Conservation (phyloP, 495 filamentous ascomycete species). For the Hypoxylon fuscum region DNA sequence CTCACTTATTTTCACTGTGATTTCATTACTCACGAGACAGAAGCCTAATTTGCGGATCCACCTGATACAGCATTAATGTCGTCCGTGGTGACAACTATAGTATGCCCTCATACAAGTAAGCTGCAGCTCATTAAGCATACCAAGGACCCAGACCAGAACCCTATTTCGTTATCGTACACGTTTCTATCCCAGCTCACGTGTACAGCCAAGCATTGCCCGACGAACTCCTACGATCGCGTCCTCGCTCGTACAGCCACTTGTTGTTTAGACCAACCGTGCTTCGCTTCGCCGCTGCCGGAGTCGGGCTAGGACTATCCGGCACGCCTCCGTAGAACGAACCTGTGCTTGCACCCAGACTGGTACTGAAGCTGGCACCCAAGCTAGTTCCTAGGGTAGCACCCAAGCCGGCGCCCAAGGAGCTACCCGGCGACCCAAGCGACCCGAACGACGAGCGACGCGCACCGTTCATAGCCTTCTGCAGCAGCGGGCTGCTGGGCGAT, state of each 20-base stretch:
- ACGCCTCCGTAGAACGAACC: conserved; percentile 54
- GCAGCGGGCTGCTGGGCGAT: conserved; percentile 64
- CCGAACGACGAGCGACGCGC: conserved; percentile 71
- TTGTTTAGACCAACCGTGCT: conserved; percentile 79
- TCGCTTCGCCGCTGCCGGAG: conserved; percentile 71
- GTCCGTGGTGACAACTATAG: conserved; percentile 20
- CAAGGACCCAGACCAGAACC: not conserved
- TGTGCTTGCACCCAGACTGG: too few relatives aligned
- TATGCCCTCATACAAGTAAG: not conserved
- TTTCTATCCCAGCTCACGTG: conserved; percentile 2
- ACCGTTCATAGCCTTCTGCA: conserved; percentile 72
- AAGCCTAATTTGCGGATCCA: too few relatives aligned
- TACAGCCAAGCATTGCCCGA: conserved; percentile 51
- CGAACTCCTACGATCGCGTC: conserved; percentile 50
- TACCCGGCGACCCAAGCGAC: conserved; percentile 70
- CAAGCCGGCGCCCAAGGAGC: conserved; percentile 49
- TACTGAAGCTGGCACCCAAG: conserved; percentile 55
- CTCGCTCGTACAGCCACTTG: conserved; percentile 92
- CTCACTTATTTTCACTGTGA: too few relatives aligned
- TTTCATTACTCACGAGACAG: too few relatives aligned
- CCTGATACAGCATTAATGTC: conserved; percentile 1
- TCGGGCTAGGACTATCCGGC: conserved; percentile 62
- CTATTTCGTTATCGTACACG: conserved; percentile 12
- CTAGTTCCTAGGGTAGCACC: conserved; percentile 35
- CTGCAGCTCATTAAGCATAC: conserved; percentile 4